phyloP scores from a whole-genome alignment of 2,329 filamentous ascomycete species.

The Cercospora sesami region DNA sequence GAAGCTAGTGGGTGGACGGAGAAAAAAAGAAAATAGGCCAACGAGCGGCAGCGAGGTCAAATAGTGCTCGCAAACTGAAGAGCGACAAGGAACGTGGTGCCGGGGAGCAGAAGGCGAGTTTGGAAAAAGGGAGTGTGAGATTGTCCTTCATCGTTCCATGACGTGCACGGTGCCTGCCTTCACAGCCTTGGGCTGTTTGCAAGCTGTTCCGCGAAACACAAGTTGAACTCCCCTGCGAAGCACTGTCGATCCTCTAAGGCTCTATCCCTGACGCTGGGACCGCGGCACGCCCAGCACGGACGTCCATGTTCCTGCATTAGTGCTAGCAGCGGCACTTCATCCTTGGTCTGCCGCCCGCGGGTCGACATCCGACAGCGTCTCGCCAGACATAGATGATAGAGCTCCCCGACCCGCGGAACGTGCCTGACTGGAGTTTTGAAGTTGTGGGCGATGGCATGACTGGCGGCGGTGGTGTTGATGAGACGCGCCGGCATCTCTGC shows the following conservation, averaged over 20 bases:
- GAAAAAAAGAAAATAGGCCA: slow-evolving; percentile 1
- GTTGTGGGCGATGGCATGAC: neutral
- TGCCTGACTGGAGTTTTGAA: neutral
- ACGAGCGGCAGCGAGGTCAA: slow-evolving; percentile 3
- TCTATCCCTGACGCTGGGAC: neutral
- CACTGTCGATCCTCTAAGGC: neutral
- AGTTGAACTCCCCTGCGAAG: neutral
- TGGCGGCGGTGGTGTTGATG: neutral
- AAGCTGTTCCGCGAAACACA: slow-evolving; percentile 6
- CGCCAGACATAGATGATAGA: neutral
- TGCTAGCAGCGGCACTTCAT: slow-evolving; percentile 1
- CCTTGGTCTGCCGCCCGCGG: neutral
- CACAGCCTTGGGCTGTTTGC: slow-evolving; percentile 9
- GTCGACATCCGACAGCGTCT: neutral
- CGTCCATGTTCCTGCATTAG: slow-evolving; percentile 11
- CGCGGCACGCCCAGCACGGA: neutral
- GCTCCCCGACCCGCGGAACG: neutral
- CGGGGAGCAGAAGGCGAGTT: slow-evolving; percentile 3
- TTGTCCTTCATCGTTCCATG: neutral
- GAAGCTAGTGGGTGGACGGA: slow-evolving; percentile 4
- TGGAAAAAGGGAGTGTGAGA: slow-evolving; percentile 13
- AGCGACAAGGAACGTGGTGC: slow-evolving; percentile 7
- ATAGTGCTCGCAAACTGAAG: neutral
- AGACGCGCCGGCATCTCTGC: neutral
- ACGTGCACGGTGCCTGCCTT: neutral